Evolutionary conservation across 2,329 filamentous ascomycete species (phyloP).

Genomic region (Colletotrichum lini): DNA sequence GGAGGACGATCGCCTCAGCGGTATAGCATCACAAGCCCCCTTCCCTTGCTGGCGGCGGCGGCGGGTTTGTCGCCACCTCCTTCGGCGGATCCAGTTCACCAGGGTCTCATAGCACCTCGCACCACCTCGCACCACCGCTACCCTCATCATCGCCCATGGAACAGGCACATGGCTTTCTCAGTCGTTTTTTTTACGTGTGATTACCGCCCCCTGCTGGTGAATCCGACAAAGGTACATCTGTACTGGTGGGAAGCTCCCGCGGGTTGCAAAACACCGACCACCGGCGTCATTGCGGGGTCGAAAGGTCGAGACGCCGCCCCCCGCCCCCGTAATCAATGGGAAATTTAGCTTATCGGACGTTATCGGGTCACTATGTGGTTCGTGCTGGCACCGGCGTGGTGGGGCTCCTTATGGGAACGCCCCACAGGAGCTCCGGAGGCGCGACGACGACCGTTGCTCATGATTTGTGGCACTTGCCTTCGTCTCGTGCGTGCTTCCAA

Average conservation of each 20-base stretch:
- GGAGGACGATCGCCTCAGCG: constrained; percentile 33
- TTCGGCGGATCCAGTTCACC: too few species aligned
- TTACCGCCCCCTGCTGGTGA: too few species aligned
- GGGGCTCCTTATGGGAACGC: not conserved
- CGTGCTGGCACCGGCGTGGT: not conserved
- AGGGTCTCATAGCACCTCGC: too few species aligned
- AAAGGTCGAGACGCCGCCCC: constrained; percentile 10
- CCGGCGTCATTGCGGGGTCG: constrained; percentile 41
- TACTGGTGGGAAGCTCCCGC: not conserved
- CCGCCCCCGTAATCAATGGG: not conserved
- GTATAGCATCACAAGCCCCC: constrained; percentile 3
- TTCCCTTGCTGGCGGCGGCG: not conserved
- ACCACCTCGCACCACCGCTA: too few species aligned
- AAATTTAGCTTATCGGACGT: constrained; percentile 30
- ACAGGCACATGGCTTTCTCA: not conserved
- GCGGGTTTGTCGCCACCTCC: not conserved
- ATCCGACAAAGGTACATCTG: too few species aligned
- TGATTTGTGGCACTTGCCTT: too few species aligned
- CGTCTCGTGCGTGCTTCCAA: too few species aligned
- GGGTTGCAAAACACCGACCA: constrained; percentile 1
- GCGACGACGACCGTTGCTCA: not conserved
- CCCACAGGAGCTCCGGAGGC: constrained; percentile 33
- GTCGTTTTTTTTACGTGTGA: too few species aligned
- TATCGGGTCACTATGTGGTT: not conserved
- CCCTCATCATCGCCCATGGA: too few species aligned